Evolutionary conservation across 305 asterid genomes (phyloP).

Genomic region (Fraxinus xanthoxyloides): DNA sequence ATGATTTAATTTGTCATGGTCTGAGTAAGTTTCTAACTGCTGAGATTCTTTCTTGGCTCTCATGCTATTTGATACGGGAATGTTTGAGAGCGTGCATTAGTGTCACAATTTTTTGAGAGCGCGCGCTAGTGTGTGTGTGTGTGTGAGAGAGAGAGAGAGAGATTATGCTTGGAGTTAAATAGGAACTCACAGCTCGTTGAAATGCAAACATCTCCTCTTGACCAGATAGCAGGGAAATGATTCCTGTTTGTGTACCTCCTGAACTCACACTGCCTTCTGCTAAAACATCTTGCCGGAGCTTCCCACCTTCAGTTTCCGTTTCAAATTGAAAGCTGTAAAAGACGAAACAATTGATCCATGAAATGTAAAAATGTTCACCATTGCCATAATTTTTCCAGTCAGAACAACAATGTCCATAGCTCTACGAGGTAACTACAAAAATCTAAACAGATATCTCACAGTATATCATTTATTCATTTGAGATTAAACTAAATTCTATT

Average conservation of each 20-base stretch:
- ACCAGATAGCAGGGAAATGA: constrained; percentile 74
- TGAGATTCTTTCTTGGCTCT: not conserved
- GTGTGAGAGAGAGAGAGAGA: not conserved
- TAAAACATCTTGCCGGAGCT: constrained; percentile 81
- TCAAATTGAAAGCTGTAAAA: constrained; percentile 88
- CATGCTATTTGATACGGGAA: not conserved
- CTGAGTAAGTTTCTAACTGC: not conserved
- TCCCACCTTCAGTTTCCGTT: constrained; percentile 78
- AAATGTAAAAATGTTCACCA: not conserved
- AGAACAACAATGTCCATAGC: not conserved
- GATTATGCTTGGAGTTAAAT: not conserved
- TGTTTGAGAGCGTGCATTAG: not conserved
- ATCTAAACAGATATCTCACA: not conserved
- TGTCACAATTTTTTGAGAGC: not conserved
- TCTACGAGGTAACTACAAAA: not conserved
- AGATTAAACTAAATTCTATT: not conserved
- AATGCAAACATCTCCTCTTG: constrained; percentile 96
- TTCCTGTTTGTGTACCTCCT: constrained; percentile 65
- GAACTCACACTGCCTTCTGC: constrained; percentile 75
- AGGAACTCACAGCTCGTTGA: constrained; percentile 82
- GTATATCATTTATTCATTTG: not conserved
- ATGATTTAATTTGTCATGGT: not conserved
- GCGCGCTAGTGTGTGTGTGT: not conserved
- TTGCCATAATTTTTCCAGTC: not conserved
- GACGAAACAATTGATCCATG: not conserved